Evolutionary conservation across 495 filamentous ascomycete species (phyloP).

Genomic region (Xylaria palmicola): DNA sequence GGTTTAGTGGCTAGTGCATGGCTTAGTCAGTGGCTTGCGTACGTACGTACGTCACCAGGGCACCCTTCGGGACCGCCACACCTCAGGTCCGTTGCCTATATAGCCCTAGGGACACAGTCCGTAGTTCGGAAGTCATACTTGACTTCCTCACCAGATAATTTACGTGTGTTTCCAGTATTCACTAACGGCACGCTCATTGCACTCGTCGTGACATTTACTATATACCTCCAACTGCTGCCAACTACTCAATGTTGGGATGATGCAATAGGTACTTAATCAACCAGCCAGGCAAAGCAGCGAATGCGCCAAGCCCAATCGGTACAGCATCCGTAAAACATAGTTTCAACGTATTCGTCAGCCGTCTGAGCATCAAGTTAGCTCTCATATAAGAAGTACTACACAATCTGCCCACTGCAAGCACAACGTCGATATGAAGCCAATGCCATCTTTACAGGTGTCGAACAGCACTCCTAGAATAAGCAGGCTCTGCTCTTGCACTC

Average conservation of each 20-base stretch:
- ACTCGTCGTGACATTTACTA: not conserved
- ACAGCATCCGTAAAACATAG: too few relatives aligned
- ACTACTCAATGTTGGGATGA: not conserved
- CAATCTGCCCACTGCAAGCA: too few relatives aligned
- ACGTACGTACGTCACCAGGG: not conserved
- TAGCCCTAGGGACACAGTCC: not conserved
- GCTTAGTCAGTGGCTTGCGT: constrained; percentile 29
- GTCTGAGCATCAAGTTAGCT: too few relatives aligned
- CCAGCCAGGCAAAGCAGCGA: not conserved
- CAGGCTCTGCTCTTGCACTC: too few relatives aligned
- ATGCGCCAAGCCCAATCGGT: not conserved
- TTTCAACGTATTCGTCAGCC: too few relatives aligned
- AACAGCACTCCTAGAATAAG: too few relatives aligned
- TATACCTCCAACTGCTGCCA: not conserved
- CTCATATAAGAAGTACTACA: too few relatives aligned
- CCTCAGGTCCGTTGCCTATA: not conserved
- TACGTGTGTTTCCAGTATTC: not conserved
- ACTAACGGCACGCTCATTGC: not conserved
- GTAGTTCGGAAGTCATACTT: constrained; percentile 38
- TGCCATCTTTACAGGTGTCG: too few relatives aligned
- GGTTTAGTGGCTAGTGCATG: not conserved
- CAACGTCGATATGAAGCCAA: too few relatives aligned
- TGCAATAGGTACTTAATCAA: not conserved
- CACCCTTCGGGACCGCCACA: not conserved
- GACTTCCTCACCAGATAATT: not conserved